Base-by-base conservation (phyloP, 257 asterid genomes). In the Lycium ferocissimum region DNA sequence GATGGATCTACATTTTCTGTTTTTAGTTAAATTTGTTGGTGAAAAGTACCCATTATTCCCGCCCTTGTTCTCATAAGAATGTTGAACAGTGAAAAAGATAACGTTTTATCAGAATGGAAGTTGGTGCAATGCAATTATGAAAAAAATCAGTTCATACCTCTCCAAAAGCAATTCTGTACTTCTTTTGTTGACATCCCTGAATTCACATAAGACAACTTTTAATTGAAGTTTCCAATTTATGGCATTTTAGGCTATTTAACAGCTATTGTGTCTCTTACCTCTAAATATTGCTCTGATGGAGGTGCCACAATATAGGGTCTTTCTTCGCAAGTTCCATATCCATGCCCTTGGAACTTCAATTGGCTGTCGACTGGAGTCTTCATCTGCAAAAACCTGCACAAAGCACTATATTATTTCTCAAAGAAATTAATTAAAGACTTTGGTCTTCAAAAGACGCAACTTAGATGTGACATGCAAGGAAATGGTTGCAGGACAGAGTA, bases 371-470 rank as follows among this genome's bases (percentile, higher is more conserved):
- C 87, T 86, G 0, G 91, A 85, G n/a, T 87, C 90, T 17, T 87
- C 88, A 67, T 90, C 92, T 22, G 90, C 91, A 83, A 90, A 85
- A 18, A 90, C 89, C 92, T 90, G 83, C 18, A 15, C 22, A 43
- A 7, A 84, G 38, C 66, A 37, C 59, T 33, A 5, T 33, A 8
- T 54, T 33, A 65, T 3, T 33, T 45, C 14, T 45, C 37, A 13
- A 43, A 69, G 26, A 69, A 35, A 37, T 67, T 37, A 45, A 69
- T 83, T 43, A 15, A 40, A 70, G 54, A 38, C 4, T 67, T 70
- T 56, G 61, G 18, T 56, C 61, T 14, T 49, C 56, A 49, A 49
- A 49, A 49, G 56, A 49, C 56, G 10, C 63, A 57, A 17, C 63
- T 17, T n/a, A 73, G 12, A 53, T 53, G 82, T 78, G 82, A 18